phyloP scores from a whole-genome alignment of 2,329 filamentous ascomycete genomes.

The Anthostomella pinea region DNA sequence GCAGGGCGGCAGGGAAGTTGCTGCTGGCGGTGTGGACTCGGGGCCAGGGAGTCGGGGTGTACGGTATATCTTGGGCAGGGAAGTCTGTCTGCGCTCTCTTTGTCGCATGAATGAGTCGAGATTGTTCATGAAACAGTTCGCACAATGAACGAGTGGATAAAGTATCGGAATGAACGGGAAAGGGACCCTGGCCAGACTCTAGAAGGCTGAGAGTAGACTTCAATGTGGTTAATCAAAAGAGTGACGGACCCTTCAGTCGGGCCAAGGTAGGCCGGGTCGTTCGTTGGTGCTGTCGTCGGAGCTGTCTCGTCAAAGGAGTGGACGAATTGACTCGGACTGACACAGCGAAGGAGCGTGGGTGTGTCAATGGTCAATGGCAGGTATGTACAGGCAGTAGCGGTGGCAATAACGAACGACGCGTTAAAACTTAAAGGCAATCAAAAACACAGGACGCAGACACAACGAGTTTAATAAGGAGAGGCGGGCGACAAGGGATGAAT shows the following conservation, averaged over 20 bases:
- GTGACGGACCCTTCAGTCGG: constrained; percentile 5
- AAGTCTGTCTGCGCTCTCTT: constrained; percentile 10
- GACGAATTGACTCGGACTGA: no score
- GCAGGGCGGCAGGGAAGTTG: constrained; percentile 12
- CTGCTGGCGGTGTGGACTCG: constrained; percentile 20
- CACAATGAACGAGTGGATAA: constrained; percentile 12
- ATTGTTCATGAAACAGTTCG: constrained; percentile 17
- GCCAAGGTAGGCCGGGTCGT: no score
- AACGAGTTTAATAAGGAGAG: background rate
- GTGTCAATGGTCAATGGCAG: no score
- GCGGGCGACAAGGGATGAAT: constrained; percentile 1
- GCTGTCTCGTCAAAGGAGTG: no score
- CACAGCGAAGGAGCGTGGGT: no score
- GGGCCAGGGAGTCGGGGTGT: constrained; percentile 26
- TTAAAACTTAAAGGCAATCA: background rate
- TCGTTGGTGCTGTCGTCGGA: no score
- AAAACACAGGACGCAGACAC: background rate
- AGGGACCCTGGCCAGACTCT: constrained; percentile 1
- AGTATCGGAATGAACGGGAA: constrained; percentile 8
- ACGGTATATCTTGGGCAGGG: background rate
- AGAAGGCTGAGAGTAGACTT: constrained; percentile 1
- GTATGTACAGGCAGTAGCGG: background rate
- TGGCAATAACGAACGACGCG: constrained; percentile 3
- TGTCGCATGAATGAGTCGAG: constrained; percentile 24
- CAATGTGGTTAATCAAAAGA: constrained; percentile 2